Conservation (phyloP, 192 early-diverging fungal genomes). For the Coemansia sp. region DNA sequence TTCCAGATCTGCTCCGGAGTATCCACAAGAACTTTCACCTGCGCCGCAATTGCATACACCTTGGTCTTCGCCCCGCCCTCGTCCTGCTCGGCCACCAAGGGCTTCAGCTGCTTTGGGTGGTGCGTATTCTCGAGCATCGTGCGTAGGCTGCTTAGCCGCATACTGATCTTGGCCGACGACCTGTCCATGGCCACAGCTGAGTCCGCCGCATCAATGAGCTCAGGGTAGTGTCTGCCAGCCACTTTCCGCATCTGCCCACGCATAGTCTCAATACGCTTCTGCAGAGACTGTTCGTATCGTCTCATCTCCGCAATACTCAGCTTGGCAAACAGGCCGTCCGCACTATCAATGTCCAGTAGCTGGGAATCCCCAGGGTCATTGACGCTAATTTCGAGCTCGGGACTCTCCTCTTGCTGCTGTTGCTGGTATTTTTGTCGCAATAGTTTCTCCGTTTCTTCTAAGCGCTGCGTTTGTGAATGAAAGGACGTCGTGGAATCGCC, state of each 20-base stretch:
- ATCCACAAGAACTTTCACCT: constrained; percentile 51
- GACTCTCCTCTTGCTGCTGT: background rate
- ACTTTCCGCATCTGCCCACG: constrained; percentile 39
- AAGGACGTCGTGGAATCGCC: background rate
- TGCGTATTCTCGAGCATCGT: constrained; percentile 21
- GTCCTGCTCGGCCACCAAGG: background rate
- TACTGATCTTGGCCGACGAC: constrained; percentile 22
- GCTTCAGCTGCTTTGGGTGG: background rate
- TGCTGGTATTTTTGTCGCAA: constrained; percentile 7
- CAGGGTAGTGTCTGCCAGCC: constrained; percentile 40
- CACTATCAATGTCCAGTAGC: constrained; percentile 11
- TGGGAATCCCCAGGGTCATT: background rate
- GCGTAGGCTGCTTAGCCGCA: constrained; percentile 16
- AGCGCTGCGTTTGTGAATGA: constrained; percentile 1
- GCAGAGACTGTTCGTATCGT: constrained; percentile 30
- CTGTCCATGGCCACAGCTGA: constrained; percentile 41
- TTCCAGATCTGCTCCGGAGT: constrained; percentile 51
- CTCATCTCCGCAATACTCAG: constrained; percentile 45
- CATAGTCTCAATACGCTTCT: constrained; percentile 27
- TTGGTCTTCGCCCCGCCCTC: constrained; percentile 6
- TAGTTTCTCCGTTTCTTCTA: background rate
- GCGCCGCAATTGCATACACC: constrained; percentile 44
- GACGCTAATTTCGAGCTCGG: background rate
- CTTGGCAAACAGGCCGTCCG: constrained; percentile 25
- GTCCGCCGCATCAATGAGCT: constrained; percentile 49